Evolutionary conservation across 768 basidiomycete species (phyloP), one percentile per base, ranked within the genome.

Genomic region (Cyclocybe cylindracea): DNA sequence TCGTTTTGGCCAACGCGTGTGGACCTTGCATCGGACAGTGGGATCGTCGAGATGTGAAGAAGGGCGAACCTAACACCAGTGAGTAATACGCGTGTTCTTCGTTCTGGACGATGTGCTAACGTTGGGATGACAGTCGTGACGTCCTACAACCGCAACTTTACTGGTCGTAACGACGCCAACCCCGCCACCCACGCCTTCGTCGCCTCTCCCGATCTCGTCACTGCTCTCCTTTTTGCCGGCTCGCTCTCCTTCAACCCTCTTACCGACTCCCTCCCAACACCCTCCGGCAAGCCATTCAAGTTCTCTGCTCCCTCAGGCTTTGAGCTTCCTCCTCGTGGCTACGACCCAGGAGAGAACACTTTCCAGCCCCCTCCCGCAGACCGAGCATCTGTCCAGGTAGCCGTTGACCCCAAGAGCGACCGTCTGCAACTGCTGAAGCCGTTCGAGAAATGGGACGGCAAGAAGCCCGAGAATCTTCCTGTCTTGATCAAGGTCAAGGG

Each of bases 121-220:
- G 2, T 10, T 34, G 24, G 24, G 37, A 53, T 53, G 45, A 36
- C 18, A 93, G 91, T 98, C 79, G 92, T 99, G 74, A 96, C 96
- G 46, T 98, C 95, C 14, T 99, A 99, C 84, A 99, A 99, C 86
- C 95, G 97, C 70, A 99, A 99, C 87, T 99, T 99, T 79, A 98
- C 97, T 60, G 97, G 96, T 51, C 94, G 97, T 67, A 99, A 99
- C 72, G 97, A 98, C 65, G 95, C 97, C 62, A 98, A 99, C 84
- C 94, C 96, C 16, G 94, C 94, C 56, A 99, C 97, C 32, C 97
- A 98, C 73, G 91, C 93, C 44, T 96, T 95, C 66, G 93, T 96
- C 64, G 87, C 93, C 37, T 94, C 93, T 33, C 93, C 91, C 39
- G 91, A 97, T 64, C 76, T 99, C 68, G 96, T 98, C 69, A 98